Base-by-base conservation (phyloP, 345 rosid genomes). In the Nephelium lappaceum region DNA sequence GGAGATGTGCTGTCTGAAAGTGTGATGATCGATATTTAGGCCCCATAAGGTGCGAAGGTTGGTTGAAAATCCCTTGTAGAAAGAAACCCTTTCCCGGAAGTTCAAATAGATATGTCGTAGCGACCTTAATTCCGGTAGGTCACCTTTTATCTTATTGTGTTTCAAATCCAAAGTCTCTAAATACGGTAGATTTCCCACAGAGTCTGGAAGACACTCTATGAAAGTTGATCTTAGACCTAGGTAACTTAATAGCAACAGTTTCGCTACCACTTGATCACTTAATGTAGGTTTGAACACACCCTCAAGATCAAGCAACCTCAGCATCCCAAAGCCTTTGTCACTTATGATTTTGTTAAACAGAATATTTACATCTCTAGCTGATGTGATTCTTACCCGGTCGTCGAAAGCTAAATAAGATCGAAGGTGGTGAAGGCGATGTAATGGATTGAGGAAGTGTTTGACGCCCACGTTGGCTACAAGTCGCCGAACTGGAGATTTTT, bases 91-190 rank as follows among this genome's bases (percentile, higher is more conserved):
- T 5, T 82, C 83, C 4, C 74, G 39, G 36, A n/a, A 71, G 27
- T 74, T 79, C 69, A 81, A 11, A 66, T 81, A 79, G 42, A 86
- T 79, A 73, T 83, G 86, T 2, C 73, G 55, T 16, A 86, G 77
- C 15, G 67, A 73, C 66, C 81, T 79, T 0, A 72, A 62, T 78
- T 39, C 51, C 84, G 81, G 78, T 21, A 16, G 11, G 84, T 81
- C 15, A 24, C 49, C 27, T 19, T 72, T 61, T 27, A 86, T 75
- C 0, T 58, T 76, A 1, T 84, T 86, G 83, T 86, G 81, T 80
- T 86, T 86, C 77, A 85, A 73, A 69, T 85, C 85, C 47, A 85
- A 70, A 27, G 83, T 85, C 74, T 85, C 85, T 27, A 85, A 76
- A 77, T 67, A 55, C 0, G 78, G 79, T 38, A 85, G 77, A 10